Conservation (phyloP, 2,329 filamentous ascomycete species). For the Malbranchea zuffiana region DNA sequence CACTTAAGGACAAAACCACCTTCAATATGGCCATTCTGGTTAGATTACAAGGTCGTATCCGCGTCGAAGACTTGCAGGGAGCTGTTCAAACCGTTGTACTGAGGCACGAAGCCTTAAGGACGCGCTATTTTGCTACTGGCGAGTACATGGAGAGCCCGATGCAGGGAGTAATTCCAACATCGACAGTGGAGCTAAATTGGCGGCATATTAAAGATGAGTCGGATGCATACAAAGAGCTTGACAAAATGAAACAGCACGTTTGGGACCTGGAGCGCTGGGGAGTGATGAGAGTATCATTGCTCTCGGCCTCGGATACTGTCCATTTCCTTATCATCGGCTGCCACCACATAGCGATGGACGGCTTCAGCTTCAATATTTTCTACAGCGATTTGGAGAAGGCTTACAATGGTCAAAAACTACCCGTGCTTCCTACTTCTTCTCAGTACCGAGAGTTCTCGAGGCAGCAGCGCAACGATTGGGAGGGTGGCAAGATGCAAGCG, state of each 20-base stretch:
- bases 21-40: slow-evolving; percentile 31
- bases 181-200: neutral
- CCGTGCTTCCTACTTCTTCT: slow-evolving; percentile 13
- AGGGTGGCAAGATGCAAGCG: neutral
- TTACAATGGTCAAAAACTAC: slow-evolving; percentile 22
- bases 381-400: slow-evolving; percentile 34
- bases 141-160: slow-evolving; percentile 13
- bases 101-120: slow-evolving; percentile 27
- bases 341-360: slow-evolving; percentile 45
- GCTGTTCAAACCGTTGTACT: slow-evolving; percentile 25
- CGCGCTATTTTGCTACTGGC: slow-evolving; percentile 20
- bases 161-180: slow-evolving; percentile 3
- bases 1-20: slow-evolving; percentile 26
- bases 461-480: neutral
- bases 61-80: slow-evolving; percentile 20
- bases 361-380: slow-evolving; percentile 35
- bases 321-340: slow-evolving; percentile 36
- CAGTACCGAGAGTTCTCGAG: slow-evolving; percentile 1
- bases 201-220: slow-evolving; percentile 1
- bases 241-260: slow-evolving; percentile 19
- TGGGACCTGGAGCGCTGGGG: slow-evolving; percentile 33
- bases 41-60: slow-evolving; percentile 26
- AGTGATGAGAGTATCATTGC: slow-evolving; percentile 15
- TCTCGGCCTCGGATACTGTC: slow-evolving; percentile 13
- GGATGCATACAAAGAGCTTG: slow-evolving; percentile 8